Evolutionary conservation across 1,139 yeast species (phyloP).

Genomic region (Pneumocystis canis): DNA sequence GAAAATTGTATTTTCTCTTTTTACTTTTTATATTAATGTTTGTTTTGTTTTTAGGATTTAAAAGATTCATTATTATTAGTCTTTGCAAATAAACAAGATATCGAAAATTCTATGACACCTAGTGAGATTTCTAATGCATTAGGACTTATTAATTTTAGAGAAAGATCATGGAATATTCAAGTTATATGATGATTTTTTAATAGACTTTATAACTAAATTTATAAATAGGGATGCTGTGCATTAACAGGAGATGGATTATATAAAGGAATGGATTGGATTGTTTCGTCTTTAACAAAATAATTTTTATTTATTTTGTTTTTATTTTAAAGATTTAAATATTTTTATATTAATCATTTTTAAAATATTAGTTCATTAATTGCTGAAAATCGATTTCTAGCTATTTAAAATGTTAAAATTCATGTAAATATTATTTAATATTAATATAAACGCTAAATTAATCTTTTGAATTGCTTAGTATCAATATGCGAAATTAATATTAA

Average conservation of each 20-base stretch:
- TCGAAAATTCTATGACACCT: slow-evolving; percentile 92
- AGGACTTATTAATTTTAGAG: slow-evolving; percentile 82
- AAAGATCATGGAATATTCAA: slow-evolving; percentile 91
- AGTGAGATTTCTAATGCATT: slow-evolving; percentile 88
- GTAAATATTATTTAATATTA: neutral
- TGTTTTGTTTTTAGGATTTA: slow-evolving; percentile 36
- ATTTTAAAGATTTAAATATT: neutral
- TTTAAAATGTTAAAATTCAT: neutral
- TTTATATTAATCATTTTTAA: neutral
- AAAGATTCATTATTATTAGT: slow-evolving; percentile 80
- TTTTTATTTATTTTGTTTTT: no score
- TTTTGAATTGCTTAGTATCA: neutral
- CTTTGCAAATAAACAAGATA: slow-evolving; percentile 86
- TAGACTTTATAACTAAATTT: neutral
- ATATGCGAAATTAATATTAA: neutral
- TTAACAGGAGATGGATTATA: slow-evolving; percentile 81
- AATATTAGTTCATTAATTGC: neutral
- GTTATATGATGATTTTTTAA: slow-evolving; percentile 35
- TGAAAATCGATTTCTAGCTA: no score
- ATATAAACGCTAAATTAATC: neutral
- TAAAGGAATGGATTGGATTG: slow-evolving; percentile 91
- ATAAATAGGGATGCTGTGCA: slow-evolving; percentile 37
- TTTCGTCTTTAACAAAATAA: slow-evolving; percentile 19
- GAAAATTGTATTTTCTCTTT: neutral
- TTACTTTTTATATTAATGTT: neutral